These are phyloP conservation scores for Aspergillus neotritici DNA, from an alignment of 2,329 filamentous ascomycete genomes.

Conservation along the genomic window DNA sequence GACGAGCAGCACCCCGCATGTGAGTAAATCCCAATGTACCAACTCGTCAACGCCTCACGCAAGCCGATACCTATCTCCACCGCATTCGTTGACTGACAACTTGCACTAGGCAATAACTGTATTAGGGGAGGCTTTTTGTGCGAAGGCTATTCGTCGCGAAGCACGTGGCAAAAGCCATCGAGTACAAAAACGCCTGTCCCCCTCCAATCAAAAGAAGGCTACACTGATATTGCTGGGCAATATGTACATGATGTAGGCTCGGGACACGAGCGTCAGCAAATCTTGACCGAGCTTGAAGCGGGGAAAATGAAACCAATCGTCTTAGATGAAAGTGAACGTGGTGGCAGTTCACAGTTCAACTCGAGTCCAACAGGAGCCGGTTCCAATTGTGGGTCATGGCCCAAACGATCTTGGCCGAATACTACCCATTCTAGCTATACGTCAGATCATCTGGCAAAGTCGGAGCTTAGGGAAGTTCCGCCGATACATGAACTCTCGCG, in stretches of 20 bases:
- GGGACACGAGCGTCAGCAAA: constrained; percentile 36
- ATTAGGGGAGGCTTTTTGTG: constrained; percentile 84
- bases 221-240: constrained; percentile 32
- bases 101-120: constrained; percentile 71
- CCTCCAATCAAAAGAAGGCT: constrained; percentile 74
- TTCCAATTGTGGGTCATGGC: constrained; percentile 34
- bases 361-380: constrained; percentile 35
- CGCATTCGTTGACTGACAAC: constrained; percentile 6
- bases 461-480: constrained; percentile 37
- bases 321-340: constrained; percentile 41
- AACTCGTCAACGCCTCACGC: too few relatives aligned
- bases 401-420: constrained; percentile 36
- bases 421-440: constrained; percentile 33
- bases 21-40: constrained; percentile 44
- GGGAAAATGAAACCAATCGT: constrained; percentile 43
- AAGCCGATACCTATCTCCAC: too few relatives aligned
- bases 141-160: constrained; percentile 79
- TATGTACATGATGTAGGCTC: constrained; percentile 36
- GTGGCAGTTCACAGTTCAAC: constrained; percentile 31
- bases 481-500: constrained; percentile 37
- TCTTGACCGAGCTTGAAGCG: constrained; percentile 35
- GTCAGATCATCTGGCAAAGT: constrained; percentile 35
- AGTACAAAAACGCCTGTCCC: constrained; percentile 63
- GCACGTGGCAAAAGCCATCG: constrained; percentile 71
- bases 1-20: constrained; percentile 91